Percentiles rank a stretch among this genome's conserved stretches.
These are phyloP conservation scores for Plasmodium yoelii DNA, from an alignment of 169 alveolate species.

Conservation along the genomic window DNA sequence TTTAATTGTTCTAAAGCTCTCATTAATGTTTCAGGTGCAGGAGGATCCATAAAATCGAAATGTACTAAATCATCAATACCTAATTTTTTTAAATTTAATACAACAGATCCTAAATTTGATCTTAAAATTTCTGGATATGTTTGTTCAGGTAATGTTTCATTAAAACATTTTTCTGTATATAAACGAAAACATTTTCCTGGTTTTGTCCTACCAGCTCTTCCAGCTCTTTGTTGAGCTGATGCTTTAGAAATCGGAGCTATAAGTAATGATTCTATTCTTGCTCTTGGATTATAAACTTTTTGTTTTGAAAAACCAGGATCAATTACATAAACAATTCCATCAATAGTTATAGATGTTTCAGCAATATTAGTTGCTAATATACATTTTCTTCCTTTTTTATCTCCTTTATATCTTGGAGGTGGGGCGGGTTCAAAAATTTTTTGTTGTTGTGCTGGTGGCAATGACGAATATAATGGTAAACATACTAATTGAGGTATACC, in stretches of 20 bases:
- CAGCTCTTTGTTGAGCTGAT: slow-evolving; percentile 98
- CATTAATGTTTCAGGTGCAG: slow-evolving; percentile 99
- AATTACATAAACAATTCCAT: slow-evolving; percentile 99
- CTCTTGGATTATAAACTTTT: slow-evolving; percentile 99
- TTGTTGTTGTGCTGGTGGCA: slow-evolving; percentile 97
- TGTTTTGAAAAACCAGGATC: slow-evolving; percentile 99
- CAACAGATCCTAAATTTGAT: slow-evolving; percentile 96
- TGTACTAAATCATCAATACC: slow-evolving; percentile 98
- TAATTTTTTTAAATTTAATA: slow-evolving; percentile 95
- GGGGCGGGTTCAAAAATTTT: slow-evolving; percentile 97
- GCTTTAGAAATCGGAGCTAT: slow-evolving; percentile 98
- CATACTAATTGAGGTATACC: slow-evolving; percentile 71
- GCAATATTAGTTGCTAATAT: slow-evolving; percentile 99
- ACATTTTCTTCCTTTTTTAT: slow-evolving; percentile 94
- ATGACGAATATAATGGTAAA: slow-evolving; percentile 97
- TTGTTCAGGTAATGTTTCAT: slow-evolving; percentile 94
- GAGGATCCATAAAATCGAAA: slow-evolving; percentile 99
- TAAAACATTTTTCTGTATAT: slow-evolving; percentile 96
- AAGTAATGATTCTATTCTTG: slow-evolving; percentile 96
- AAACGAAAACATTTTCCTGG: slow-evolving; percentile 99
- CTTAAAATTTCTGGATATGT: slow-evolving; percentile 99
- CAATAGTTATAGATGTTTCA: slow-evolving; percentile 99
- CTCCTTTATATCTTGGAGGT: slow-evolving; percentile 92
- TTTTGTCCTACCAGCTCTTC: slow-evolving; percentile 99
- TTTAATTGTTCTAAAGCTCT: slow-evolving; percentile 96